A percentile compares a stretch with the other conserved stretches of the same genome.
Conservation (phyloP, 345 rosid genomes). For the Eucalyptus sp. region DNA sequence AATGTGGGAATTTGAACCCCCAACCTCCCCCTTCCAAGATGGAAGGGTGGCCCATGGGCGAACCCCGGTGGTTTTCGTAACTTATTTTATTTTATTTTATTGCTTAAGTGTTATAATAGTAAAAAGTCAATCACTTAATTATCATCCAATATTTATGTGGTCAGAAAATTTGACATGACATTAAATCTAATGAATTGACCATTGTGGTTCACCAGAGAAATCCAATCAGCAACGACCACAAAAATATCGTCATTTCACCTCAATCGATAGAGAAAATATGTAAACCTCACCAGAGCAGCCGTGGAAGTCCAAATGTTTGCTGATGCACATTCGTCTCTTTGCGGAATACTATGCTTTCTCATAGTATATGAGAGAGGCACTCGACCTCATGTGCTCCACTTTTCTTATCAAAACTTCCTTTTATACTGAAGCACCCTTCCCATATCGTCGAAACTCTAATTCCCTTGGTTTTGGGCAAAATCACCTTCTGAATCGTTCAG, state of each 20-base stretch:
- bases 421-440: neutral
- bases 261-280: neutral
- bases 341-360: neutral
- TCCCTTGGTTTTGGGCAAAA: too few species aligned
- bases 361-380: neutral
- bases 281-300: neutral
- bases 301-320: neutral
- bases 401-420: neutral
- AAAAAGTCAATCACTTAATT: too few species aligned
- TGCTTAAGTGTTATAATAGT: too few species aligned
- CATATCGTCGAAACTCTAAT: neutral
- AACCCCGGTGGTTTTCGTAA: too few species aligned
- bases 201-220: neutral
- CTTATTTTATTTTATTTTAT: too few species aligned
- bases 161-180: too few species aligned
- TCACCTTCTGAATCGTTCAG: neutral
- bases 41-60: too few species aligned
- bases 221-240: neutral
- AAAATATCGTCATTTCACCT: neutral
- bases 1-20: too few species aligned
- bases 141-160: too few species aligned
- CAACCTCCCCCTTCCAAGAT: too few species aligned
- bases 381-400: neutral
- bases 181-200: too few species aligned
- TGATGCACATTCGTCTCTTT: neutral